Evolutionary conservation across 1,139 yeast species (phyloP), one percentile per base, ranked within the genome.

Genomic region (Kodamaea ohmeri): DNA sequence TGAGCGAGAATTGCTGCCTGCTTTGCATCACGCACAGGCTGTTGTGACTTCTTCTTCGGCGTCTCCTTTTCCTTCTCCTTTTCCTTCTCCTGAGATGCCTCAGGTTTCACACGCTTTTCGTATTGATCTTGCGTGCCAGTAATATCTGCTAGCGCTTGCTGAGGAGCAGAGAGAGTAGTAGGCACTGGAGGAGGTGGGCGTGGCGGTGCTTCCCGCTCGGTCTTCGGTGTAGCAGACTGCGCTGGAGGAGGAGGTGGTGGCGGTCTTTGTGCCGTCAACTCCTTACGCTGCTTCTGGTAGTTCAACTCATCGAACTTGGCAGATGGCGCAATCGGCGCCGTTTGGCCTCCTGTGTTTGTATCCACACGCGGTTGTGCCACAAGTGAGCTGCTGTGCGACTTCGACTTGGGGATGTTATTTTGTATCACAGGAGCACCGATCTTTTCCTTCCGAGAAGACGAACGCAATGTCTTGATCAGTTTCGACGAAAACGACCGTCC

Each of bases 1-100:
- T 82, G 86, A 3, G 77, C 78, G 40, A 67, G 58, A 4, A 76
- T 50, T 2, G 84, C 77, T 3, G 80, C 81, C 51, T 72, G 77
- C 45, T 76, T 76, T 8, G 80, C 72, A 45, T 71, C 76, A 36
- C 80, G 65, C 1, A 71, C 73, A 0, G 79, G 78, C 35, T 61
- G 66, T 35, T 62, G 61, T 22, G 42, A 38, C 34, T 40, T 49
- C 41, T 46, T 48, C 14, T 47, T 33, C 6, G 26, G 14, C 9
- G 34, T 7, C 21, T 35, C 41, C 13, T 27, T 37, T 13, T 24
- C 25, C 7, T n/a, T n/a, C n/a, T n/a, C n/a, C n/a, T n/a, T n/a
- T n/a, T n/a, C n/a, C n/a, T n/a, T n/a, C n/a, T n/a, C n/a, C n/a
- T n/a, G n/a, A n/a, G 25, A 34, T 15, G 32, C 35, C 9, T 34